These are phyloP conservation scores for Pyricularia sp. DNA, from an alignment of 2,329 filamentous ascomycete genomes.

Conservation along the genomic window DNA sequence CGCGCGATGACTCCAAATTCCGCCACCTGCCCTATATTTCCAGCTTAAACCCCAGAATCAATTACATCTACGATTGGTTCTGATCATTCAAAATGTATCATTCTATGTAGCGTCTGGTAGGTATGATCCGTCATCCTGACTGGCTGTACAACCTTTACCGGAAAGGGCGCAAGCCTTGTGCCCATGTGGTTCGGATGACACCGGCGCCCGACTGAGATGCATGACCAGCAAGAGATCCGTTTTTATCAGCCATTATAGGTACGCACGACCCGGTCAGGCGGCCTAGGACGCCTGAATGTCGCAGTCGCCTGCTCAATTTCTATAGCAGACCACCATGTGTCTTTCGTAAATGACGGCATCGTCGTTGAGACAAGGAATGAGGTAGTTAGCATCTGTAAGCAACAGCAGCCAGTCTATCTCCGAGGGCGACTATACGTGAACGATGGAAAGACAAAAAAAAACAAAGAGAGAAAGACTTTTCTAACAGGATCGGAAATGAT, in stretches of 20 bases:
- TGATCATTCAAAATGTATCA: not conserved
- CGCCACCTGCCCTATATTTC: not conserved
- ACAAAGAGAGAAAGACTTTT: too few relatives aligned
- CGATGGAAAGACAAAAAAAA: too few relatives aligned
- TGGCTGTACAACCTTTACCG: not conserved
- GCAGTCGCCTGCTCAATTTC: not conserved
- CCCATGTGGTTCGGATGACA: not conserved
- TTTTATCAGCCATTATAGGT: not conserved
- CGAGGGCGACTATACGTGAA: too few relatives aligned
- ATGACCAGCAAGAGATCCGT: not conserved
- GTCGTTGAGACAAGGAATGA: not conserved
- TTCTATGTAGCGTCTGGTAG: not conserved
- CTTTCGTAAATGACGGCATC: not conserved
- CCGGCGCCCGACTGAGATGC: not conserved
- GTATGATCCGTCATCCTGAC: not conserved
- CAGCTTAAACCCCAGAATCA: too few relatives aligned
- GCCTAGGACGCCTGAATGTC: not conserved
- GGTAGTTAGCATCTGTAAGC: not conserved
- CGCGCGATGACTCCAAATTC: not conserved
- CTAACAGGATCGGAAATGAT: too few relatives aligned
- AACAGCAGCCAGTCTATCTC: not conserved
- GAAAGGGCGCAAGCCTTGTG: not conserved
- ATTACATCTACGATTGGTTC: not conserved
- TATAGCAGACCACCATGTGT: not conserved
- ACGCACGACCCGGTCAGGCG: not conserved